phyloP scores from a whole-genome alignment of 2,329 filamentous ascomycete species.

The Epichloe gansuensis region DNA sequence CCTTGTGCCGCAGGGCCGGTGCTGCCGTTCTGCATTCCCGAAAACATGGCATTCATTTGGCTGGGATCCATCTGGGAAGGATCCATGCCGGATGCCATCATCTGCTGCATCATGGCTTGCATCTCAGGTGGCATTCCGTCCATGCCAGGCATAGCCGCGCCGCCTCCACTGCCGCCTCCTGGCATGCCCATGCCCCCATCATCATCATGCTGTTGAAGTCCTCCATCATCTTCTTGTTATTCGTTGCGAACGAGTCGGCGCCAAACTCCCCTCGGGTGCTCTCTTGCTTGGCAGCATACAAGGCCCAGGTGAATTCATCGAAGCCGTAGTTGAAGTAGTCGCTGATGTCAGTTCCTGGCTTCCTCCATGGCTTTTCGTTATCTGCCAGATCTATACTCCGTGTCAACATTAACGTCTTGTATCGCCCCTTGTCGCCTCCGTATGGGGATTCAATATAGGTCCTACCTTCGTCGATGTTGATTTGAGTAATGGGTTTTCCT shows the following conservation, averaged over 20 bases:
- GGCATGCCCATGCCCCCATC: slow-evolving; percentile 40
- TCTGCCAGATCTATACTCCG: slow-evolving; percentile 48
- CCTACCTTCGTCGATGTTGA: slow-evolving; percentile 59
- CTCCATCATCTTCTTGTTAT: slow-evolving; percentile 69
- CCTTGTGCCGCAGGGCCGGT: slow-evolving; percentile 33
- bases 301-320: slow-evolving; percentile 95
- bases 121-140: slow-evolving; percentile 55
- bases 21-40: slow-evolving; percentile 39
- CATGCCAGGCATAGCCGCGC: slow-evolving; percentile 40
- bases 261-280: slow-evolving; percentile 63
- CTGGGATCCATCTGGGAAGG: slow-evolving; percentile 53
- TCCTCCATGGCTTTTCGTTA: slow-evolving; percentile 88
- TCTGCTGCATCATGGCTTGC: slow-evolving; percentile 59
- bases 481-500: slow-evolving; percentile 69
- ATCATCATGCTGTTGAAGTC: slow-evolving; percentile 59
- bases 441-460: neutral
- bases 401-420: neutral
- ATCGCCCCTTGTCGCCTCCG: neutral
- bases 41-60: slow-evolving; percentile 47
- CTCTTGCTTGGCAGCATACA: slow-evolving; percentile 85
- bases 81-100: slow-evolving; percentile 55
- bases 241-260: slow-evolving; percentile 48
- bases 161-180: slow-evolving; percentile 20
- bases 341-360: slow-evolving; percentile 84
- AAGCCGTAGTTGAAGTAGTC: slow-evolving; percentile 99